phyloP scores from a whole-genome alignment of 2,329 filamentous ascomycete genomes.

The Dendryphion nanum region DNA sequence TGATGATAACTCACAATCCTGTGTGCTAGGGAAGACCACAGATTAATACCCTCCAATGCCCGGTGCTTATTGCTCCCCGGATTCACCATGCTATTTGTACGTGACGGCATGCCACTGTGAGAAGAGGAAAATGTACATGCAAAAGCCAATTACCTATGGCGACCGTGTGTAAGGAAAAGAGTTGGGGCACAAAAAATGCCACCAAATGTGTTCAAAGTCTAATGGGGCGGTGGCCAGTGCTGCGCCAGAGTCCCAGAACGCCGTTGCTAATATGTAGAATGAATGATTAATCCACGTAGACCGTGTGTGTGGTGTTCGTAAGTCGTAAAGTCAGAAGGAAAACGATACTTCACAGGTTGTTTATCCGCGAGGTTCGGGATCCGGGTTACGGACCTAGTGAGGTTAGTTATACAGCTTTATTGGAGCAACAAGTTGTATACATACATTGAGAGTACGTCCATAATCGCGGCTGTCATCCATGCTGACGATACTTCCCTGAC shows the following conservation, averaged over 20 bases:
- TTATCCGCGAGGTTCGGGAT: slow-evolving; percentile 15
- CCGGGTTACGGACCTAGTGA: slow-evolving; percentile 32
- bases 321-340: neutral
- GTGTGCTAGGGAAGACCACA: too few species aligned
- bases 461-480: slow-evolving; percentile 50
- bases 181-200: neutral
- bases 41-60: too few species aligned
- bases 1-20: too few species aligned
- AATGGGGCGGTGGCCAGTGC: neutral
- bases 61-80: too few species aligned
- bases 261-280: slow-evolving; percentile 15
- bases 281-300: neutral
- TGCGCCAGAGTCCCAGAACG: slow-evolving; percentile 12
- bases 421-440: slow-evolving; percentile 3
- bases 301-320: neutral
- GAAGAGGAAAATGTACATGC: slow-evolving; percentile 21
- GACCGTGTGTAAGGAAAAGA: slow-evolving; percentile 1
- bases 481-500: slow-evolving; percentile 46
- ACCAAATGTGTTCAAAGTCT: neutral
- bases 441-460: slow-evolving; percentile 47
- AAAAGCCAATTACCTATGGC: slow-evolving; percentile 2
- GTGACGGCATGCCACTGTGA: slow-evolving; percentile 22
- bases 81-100: slow-evolving; percentile 22
- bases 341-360: neutral
- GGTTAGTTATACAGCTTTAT: slow-evolving; percentile 11